A percentile compares a stretch with the other conserved stretches of the same genome.
Evolutionary conservation across 768 basidiomycete genomes (phyloP).

Genomic region (Rhodocollybia butyracea): DNA sequence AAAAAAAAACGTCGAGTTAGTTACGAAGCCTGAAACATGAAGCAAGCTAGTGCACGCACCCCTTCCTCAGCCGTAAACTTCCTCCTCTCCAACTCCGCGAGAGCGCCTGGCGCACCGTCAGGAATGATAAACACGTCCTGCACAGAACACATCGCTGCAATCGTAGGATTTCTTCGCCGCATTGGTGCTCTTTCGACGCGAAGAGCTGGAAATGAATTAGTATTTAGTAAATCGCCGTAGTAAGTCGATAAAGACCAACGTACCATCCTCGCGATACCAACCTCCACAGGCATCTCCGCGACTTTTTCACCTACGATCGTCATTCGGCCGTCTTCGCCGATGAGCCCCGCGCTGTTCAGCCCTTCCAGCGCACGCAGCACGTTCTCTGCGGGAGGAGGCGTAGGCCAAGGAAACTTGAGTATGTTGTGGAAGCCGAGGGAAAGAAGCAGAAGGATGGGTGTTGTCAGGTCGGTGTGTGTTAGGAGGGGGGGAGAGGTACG

Average conservation of each 20-base stretch:
- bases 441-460: slow-evolving; percentile 91
- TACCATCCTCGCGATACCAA: slow-evolving; percentile 93
- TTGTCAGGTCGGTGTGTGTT: slow-evolving; percentile 85
- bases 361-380: slow-evolving; percentile 85
- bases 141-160: slow-evolving; percentile 88
- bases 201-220: slow-evolving; percentile 58
- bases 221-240: not conserved
- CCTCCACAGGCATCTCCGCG: slow-evolving; percentile 92
- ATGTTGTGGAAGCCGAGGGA: slow-evolving; percentile 93
- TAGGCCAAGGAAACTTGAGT: slow-evolving; percentile 95
- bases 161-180: slow-evolving; percentile 96
- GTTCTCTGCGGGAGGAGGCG: slow-evolving; percentile 81
- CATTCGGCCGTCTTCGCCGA: slow-evolving; percentile 77
- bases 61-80: slow-evolving; percentile 99
- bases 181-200: slow-evolving; percentile 77
- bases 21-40: not conserved
- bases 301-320: slow-evolving; percentile 79
- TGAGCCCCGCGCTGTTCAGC: slow-evolving; percentile 75
- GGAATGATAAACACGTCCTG: slow-evolving; percentile 90
- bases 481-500: slow-evolving; percentile 79
- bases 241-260: slow-evolving; percentile 15
- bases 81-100: slow-evolving; percentile 88
- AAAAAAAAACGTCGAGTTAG: not conserved
- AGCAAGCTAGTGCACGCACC: slow-evolving; percentile 46
- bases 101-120: slow-evolving; percentile 78